Conservation (phyloP, 2,329 filamentous ascomycete species). For the Falciphora oryzae region DNA sequence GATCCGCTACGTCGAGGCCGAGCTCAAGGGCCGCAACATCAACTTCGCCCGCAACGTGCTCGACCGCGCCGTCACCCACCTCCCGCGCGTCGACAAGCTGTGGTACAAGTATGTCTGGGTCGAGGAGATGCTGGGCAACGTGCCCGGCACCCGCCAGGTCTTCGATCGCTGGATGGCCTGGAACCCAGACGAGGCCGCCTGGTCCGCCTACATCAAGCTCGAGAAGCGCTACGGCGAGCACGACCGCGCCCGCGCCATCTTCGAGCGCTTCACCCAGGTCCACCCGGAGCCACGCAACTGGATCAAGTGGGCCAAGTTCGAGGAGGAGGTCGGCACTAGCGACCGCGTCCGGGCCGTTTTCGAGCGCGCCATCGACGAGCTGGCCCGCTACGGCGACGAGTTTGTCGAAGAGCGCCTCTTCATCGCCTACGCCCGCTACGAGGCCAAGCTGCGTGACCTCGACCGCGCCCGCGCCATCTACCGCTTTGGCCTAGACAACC, state of each 20-base stretch:
- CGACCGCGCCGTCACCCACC: slow-evolving; percentile 86
- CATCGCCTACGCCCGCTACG: slow-evolving; percentile 90
- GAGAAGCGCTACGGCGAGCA: slow-evolving; percentile 94
- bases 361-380: slow-evolving; percentile 76
- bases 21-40: slow-evolving; percentile 94
- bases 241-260: slow-evolving; percentile 84
- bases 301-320: slow-evolving; percentile 98
- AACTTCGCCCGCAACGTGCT: slow-evolving; percentile 93
- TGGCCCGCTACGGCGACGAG: slow-evolving; percentile 64
- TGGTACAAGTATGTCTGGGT: slow-evolving; percentile 99
- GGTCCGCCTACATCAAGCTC: slow-evolving; percentile 93
- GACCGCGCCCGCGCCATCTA: slow-evolving; percentile 92
- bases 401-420: slow-evolving; percentile 96
- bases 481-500: slow-evolving; percentile 89
- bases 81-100: slow-evolving; percentile 88
- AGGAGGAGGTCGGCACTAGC: slow-evolving; percentile 90
- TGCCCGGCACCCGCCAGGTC: slow-evolving; percentile 84
- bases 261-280: slow-evolving; percentile 82
- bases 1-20: slow-evolving; percentile 81
- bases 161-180: slow-evolving; percentile 99
- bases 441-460: slow-evolving; percentile 91
- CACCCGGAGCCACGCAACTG: slow-evolving; percentile 94
- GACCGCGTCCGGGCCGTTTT: slow-evolving; percentile 91
- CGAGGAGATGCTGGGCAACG: slow-evolving; percentile 95
- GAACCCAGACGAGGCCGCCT: slow-evolving; percentile 94